Base-by-base conservation (phyloP, 2,329 filamentous ascomycete species). In the Amylocarpus encephaloides region DNA sequence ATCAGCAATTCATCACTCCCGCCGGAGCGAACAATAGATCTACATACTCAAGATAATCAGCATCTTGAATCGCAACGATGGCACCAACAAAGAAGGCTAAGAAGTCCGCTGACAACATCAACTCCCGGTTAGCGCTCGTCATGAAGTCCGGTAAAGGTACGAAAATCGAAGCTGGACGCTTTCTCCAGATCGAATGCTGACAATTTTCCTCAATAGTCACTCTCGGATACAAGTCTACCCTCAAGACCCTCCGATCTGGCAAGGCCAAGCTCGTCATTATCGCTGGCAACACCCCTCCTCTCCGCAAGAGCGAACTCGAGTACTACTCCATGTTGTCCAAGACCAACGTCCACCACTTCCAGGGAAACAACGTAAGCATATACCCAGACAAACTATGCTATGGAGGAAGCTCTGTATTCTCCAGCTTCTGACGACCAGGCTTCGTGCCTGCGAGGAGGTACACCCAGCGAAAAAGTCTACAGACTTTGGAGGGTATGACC, bases 191-290 rank as follows among this genome's bases (percentile, higher is more conserved):
- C 13, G 29, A 7, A 32, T 52, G 18, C 49, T 53, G 43, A 53
- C 40, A 18, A n/a, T 39, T 46, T 16, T 26, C 22, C 2, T 35
- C 33, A 12, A 55, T 70, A 80, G 89, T 95, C 78, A 90, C 82
- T 60, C 81, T 95, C 62, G 90, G 90, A 67, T 92, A 92, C 82
- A 91, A 92, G 77, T 87, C 83, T 59, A 92, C 80, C 69, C 80
- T 93, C 70, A 95, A 97, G 86, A 79, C 79, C 64, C 86, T 97
- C 66, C 88, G 92, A 68, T 86, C 84, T 64, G 91, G 92, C 75
- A 97, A 96, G 85, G 93, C 93, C 73, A 97, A 97, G 87, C 84
- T 96, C 64, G 88, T 97, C 73, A 90, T 95, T 76, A 94, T 95
- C 60, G 79, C 85, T 65, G 90, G 88, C 76, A 97, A 98, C 82